Percentiles rank a stretch among this genome's conserved stretches.
phyloP scores from a whole-genome alignment of 495 filamentous ascomycete species.

The Trichoderma gamsii region DNA sequence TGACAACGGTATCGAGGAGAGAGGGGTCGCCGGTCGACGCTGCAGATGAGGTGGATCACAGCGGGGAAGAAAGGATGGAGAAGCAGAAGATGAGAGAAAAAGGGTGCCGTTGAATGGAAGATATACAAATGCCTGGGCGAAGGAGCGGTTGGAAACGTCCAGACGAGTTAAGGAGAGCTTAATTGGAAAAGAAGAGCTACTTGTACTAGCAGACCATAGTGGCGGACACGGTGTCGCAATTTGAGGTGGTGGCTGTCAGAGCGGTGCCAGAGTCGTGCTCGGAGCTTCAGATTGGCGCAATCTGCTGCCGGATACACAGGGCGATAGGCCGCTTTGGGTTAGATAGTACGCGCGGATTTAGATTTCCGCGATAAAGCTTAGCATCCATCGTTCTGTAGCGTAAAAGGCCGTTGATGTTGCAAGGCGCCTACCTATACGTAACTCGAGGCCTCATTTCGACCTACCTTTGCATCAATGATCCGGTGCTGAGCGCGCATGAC shows the following conservation, averaged over 20 bases:
- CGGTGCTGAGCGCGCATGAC: not conserved
- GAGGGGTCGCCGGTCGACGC: not conserved
- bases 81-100: not conserved
- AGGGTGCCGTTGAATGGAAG: not conserved
- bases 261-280: not conserved
- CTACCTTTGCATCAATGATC: not conserved
- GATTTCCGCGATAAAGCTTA: too few species aligned
- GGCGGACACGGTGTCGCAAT: conserved; percentile 13
- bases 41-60: not conserved
- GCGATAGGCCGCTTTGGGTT: not conserved
- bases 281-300: not conserved
- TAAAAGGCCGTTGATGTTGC: not conserved
- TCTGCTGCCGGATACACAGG: not conserved
- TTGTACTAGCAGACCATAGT: conserved; percentile 1
- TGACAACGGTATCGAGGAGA: not conserved
- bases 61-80: not conserved
- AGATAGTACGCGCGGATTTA: not conserved
- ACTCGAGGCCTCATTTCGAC: not conserved
- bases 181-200: not conserved
- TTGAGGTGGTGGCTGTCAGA: not conserved
- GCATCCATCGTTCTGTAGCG: too few species aligned
- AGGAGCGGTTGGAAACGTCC: conserved; percentile 16
- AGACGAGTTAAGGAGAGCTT: conserved; percentile 15
- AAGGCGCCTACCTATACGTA: not conserved
- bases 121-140: conserved; percentile 3